Evolutionary conservation across 306 rosid genomes (phyloP).

Genomic region (Cucumis hystrix): DNA sequence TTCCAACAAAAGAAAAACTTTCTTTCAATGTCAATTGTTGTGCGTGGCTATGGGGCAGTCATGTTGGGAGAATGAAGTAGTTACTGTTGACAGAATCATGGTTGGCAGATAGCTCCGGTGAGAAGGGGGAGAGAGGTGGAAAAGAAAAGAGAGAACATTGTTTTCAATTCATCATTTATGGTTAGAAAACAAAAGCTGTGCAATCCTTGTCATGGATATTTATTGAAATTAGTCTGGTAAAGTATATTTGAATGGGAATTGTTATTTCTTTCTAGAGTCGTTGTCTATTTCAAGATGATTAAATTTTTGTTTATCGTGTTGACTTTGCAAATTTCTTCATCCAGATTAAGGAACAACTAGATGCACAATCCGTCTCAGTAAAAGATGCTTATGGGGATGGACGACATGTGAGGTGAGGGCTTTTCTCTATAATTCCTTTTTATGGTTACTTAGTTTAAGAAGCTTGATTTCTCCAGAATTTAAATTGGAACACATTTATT

Average conservation of each 20-base stretch:
- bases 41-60: too few species aligned
- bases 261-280: neutral
- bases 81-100: too few species aligned
- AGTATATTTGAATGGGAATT: neutral
- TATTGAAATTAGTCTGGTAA: neutral
- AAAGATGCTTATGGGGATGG: conserved; percentile 88
- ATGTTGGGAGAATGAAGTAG: too few species aligned
- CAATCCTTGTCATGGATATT: neutral
- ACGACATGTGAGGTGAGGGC: conserved; percentile 62
- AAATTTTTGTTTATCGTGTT: neutral
- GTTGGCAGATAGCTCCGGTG: too few species aligned
- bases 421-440: neutral
- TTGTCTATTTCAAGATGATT: neutral
- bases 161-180: too few species aligned
- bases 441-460: neutral
- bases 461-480: neutral
- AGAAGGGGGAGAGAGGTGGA: too few species aligned
- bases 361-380: conserved; percentile 64
- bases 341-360: conserved; percentile 75
- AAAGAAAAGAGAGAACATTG: too few species aligned
- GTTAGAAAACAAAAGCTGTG: neutral
- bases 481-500: too few species aligned
- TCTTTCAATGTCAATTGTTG: too few species aligned
- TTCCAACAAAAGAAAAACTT: too few species aligned
- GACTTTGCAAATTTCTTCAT: conserved; percentile 3